Evolutionary conservation across 2,329 filamentous ascomycete genomes (phyloP).

Genomic region (Sclerotinia sclerotiorum): DNA sequence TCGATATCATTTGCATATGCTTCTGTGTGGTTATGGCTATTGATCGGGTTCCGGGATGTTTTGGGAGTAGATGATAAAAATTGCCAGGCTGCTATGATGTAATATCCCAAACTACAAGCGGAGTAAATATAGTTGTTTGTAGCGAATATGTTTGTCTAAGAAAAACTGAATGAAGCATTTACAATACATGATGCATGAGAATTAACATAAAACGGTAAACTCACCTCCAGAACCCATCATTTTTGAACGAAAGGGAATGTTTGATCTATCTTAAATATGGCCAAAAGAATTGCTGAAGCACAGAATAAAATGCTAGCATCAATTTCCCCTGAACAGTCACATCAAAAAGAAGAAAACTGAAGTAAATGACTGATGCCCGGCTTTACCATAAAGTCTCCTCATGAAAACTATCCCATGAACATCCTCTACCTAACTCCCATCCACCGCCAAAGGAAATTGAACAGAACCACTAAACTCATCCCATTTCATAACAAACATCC

Average conservation of each 20-base stretch:
- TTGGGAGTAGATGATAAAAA: not conserved
- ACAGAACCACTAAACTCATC: not conserved
- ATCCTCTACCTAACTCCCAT: not conserved
- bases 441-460: not conserved
- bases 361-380: not conserved
- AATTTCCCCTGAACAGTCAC: not conserved
- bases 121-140: not conserved
- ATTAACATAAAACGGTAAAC: not conserved
- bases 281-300: not conserved
- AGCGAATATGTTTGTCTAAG: not conserved
- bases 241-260: not conserved
- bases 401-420: not conserved
- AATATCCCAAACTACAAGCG: not conserved
- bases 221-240: not conserved
- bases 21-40: not conserved
- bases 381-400: not conserved
- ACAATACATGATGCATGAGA: not conserved
- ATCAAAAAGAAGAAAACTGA: not conserved
- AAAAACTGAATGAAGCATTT: not conserved
- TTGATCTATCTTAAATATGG: not conserved
- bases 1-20: not conserved
- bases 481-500: not conserved
- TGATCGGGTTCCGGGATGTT: not conserved
- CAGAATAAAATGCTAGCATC: not conserved
- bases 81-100: accelerated